Conservation (phyloP, 306 rosid species). For the Sindora glabra region DNA sequence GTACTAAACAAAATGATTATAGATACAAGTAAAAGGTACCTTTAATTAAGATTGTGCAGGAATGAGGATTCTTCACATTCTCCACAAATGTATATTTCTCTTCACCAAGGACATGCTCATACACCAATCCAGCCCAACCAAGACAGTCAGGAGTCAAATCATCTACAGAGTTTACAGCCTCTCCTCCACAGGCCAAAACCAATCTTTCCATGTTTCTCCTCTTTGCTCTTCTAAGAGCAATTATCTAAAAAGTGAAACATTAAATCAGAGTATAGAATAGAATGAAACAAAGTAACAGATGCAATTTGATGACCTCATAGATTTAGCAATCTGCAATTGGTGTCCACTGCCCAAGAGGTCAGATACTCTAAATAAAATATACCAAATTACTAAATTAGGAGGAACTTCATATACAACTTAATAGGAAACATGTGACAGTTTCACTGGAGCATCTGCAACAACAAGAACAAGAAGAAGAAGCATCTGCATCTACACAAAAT, state of each 20-base stretch:
- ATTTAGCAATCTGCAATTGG: too few relatives aligned
- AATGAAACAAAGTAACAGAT: too few relatives aligned
- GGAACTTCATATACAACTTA: too few relatives aligned
- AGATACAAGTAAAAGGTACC: constrained; percentile 45
- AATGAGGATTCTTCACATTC: constrained; percentile 84
- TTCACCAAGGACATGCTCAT: constrained; percentile 96
- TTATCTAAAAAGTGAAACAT: constrained; percentile 69
- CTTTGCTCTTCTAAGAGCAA: constrained; percentile 96
- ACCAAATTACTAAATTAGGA: too few relatives aligned
- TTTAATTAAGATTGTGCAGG: constrained; percentile 94
- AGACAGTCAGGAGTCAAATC: constrained; percentile 84
- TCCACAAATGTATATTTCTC: constrained; percentile 93
- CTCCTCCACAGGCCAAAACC: constrained; percentile 99
- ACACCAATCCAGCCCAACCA: constrained; percentile 99
- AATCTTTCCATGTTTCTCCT: constrained; percentile 97
- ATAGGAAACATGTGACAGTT: too few relatives aligned
- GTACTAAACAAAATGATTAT: not conserved
- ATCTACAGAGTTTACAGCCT: constrained; percentile 87
- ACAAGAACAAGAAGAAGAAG: too few relatives aligned
- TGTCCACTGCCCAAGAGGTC: too few relatives aligned
- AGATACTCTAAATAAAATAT: too few relatives aligned
- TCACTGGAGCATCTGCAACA: too few relatives aligned
- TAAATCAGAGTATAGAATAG: too few relatives aligned
- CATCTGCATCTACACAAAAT: too few relatives aligned
- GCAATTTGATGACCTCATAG: too few relatives aligned